Base-by-base conservation (phyloP, 129 eudicot species). In the Chrysanthemum seticuspe region DNA sequence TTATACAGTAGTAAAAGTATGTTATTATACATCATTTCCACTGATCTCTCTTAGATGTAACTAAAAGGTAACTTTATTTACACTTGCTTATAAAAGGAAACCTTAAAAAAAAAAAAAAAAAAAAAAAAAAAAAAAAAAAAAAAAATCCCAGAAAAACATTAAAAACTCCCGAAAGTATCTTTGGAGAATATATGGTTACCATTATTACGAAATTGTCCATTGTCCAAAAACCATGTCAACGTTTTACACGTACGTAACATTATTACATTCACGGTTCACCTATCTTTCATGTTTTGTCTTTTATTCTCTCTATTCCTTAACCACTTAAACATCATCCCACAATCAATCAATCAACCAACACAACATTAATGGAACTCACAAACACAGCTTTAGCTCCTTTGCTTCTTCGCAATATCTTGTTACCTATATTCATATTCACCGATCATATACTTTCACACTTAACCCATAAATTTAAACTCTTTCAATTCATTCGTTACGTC, bases 311-410 rank as follows among this genome's bases (percentile, higher is more conserved):
- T 9, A 12, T 52, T 47, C 25, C 77, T 15, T 53, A 10, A 10
- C 75, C 70, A 70, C 47, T 71, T 34, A 63, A 56, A 2, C 50
- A 48, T 79, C 73, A 55, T 58, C 62, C 56, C 59, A 27, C 14
- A 14, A 34, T 6, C 9, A 13, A 15, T 21, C 44, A 13, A 10
- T 48, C 36, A 49, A 13, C 16, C 14, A 27, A 13, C 64, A 6
- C 36, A 29, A 45, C 13, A 34, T 40, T 61, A 34, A 79, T 51
- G 75, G 74, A 82, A 9, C 48, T 59, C 6, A 27, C 80, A 2
- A 48, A 85, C 15, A 29, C 83, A 67, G 29, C 84, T 86, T 79
- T 82, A 61, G 81, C 86, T 66, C 82, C 85, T 31, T 58, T 85
- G 27, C 80, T 92, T 23, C 64, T 87, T 47, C 75, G 83, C 4